A percentile compares a stretch with the other conserved stretches of the same genome.
phyloP scores from a whole-genome alignment of 495 filamentous ascomycete species.

The Penicillium roqueforti region DNA sequence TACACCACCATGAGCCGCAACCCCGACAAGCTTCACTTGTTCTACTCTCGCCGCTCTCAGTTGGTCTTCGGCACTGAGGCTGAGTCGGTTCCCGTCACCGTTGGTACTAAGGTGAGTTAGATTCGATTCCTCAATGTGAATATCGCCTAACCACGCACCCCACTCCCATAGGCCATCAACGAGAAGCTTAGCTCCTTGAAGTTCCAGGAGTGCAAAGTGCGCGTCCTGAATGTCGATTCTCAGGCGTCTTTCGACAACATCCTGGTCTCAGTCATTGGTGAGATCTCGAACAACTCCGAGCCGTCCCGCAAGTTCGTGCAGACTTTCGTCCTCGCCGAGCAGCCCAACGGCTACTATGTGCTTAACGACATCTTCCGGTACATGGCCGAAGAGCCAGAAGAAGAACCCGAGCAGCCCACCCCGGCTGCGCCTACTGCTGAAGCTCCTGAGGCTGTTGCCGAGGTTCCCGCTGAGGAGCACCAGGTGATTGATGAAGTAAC shows the following conservation, averaged over 20 bases:
- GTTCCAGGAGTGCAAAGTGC: conserved; percentile 97
- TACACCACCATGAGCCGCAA: conserved; percentile 94
- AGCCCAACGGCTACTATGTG: conserved; percentile 96
- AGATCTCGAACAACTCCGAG: conserved; percentile 88
- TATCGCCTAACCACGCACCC: background rate
- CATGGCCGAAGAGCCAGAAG: conserved; percentile 68
- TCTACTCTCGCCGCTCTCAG: conserved; percentile 79
- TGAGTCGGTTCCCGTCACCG: conserved; percentile 73
- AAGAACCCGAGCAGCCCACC: conserved; percentile 62
- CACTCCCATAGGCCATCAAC: conserved; percentile 67
- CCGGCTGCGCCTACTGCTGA: conserved; percentile 41
- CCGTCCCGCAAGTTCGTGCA: conserved; percentile 93
- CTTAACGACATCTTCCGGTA: conserved; percentile 97
- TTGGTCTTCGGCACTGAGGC: conserved; percentile 83
- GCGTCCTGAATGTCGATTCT: conserved; percentile 95
- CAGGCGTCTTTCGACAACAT: conserved; percentile 90
- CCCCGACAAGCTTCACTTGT: conserved; percentile 88
- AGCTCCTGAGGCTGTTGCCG: conserved; percentile 20
- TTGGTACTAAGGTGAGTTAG: conserved; percentile 75
- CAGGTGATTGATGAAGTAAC: conserved; percentile 32
- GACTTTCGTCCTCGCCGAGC: conserved; percentile 96
- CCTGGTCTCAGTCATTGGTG: conserved; percentile 94
- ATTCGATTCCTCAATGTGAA: background rate
- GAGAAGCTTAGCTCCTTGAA: conserved; percentile 89
- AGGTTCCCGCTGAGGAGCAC: conserved; percentile 31